phyloP scores from a whole-genome alignment of 225 moss, liverwort and hornwort species.

The Polytrichum commune region DNA sequence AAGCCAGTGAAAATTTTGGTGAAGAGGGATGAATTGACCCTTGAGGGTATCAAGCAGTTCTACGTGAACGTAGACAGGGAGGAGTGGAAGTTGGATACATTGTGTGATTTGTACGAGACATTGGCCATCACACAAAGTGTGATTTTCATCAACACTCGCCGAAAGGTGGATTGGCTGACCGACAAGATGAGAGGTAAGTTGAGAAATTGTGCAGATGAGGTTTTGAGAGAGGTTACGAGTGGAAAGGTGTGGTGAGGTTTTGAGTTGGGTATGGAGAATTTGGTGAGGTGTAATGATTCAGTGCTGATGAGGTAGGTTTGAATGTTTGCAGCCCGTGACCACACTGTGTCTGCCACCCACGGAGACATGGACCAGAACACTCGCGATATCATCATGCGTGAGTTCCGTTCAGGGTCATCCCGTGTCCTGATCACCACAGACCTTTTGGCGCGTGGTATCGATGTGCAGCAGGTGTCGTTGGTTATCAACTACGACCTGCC shows the following conservation, averaged over 20 bases:
- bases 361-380: slow-evolving; percentile 65
- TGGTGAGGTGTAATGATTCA: no score
- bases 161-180: slow-evolving; percentile 54
- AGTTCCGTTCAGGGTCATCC: slow-evolving; percentile 55
- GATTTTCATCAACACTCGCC: slow-evolving; percentile 50
- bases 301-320: no score
- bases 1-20: slow-evolving; percentile 79
- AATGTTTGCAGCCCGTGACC: slow-evolving; percentile 22
- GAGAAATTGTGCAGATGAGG: no score
- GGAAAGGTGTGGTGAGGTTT: no score
- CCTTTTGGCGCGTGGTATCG: slow-evolving; percentile 53
- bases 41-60: slow-evolving; percentile 62
- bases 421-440: slow-evolving; percentile 53
- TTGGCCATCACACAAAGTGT: slow-evolving; percentile 54
- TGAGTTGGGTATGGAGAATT: no score
- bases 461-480: slow-evolving; percentile 57
- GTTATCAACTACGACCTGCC: slow-evolving; percentile 62
- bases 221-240: no score
- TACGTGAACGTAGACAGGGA: slow-evolving; percentile 48
- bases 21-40: slow-evolving; percentile 62
- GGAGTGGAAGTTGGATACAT: slow-evolving; percentile 49
- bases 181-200: slow-evolving; percentile 42
- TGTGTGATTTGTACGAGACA: slow-evolving; percentile 47
- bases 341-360: slow-evolving; percentile 50
- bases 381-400: slow-evolving; percentile 55